phyloP scores from a whole-genome alignment of 2,329 filamentous ascomycete species.

The Neoscytalidium dimidiatum region DNA sequence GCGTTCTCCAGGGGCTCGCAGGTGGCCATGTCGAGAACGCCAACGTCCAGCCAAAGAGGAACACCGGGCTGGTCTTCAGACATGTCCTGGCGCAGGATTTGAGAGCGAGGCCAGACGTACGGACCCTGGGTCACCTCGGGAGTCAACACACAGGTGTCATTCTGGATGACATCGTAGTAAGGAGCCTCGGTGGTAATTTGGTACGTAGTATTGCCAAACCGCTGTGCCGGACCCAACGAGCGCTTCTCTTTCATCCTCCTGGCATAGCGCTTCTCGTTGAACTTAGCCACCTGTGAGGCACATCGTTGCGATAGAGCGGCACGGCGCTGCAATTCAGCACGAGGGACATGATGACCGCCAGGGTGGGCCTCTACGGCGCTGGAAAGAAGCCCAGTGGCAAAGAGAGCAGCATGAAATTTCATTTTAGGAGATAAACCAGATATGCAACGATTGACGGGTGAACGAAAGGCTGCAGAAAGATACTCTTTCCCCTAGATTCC shows the following conservation, averaged over 20 bases:
- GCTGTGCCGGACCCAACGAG: neutral
- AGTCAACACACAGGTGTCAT: conserved; percentile 27
- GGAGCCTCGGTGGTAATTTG: conserved; percentile 20
- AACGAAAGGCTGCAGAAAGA: neutral
- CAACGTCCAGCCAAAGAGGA: conserved; percentile 43
- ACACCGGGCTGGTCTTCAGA: conserved; percentile 39
- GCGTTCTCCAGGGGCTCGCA: conserved; percentile 42
- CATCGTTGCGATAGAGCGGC: neutral
- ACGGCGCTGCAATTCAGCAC: neutral
- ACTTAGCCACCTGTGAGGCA: neutral
- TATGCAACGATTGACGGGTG: neutral
- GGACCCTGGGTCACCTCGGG: conserved; percentile 30
- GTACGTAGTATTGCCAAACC: conserved; percentile 7
- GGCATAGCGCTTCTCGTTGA: neutral
- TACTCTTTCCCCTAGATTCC: neutral
- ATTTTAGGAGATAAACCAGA: neutral
- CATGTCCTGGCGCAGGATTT: conserved; percentile 34
- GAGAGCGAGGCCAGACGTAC: conserved; percentile 27
- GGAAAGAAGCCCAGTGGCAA: conserved; percentile 1
- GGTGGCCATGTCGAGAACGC: conserved; percentile 43
- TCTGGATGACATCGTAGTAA: conserved; percentile 22
- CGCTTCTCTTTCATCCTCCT: conserved; percentile 14
- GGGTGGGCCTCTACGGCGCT: neutral
- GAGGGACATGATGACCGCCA: neutral
- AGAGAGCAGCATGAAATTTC: neutral